phyloP scores from a whole-genome alignment of 1,284 basidiomycete species.

The Takashimella tepidaria region DNA sequence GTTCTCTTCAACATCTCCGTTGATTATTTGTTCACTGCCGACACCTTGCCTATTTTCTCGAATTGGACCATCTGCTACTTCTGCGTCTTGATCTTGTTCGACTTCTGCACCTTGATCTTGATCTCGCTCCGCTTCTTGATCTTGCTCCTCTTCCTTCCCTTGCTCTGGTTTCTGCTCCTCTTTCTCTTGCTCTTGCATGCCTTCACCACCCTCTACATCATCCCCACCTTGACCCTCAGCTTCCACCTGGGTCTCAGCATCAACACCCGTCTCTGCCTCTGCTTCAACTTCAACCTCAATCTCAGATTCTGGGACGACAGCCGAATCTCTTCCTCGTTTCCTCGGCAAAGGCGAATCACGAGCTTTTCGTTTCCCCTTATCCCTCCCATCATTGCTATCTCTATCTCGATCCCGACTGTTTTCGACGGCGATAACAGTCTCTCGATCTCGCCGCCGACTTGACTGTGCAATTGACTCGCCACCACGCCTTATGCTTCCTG shows the following conservation, averaged over 20 bases:
- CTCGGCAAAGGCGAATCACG: slow-evolving; percentile 1
- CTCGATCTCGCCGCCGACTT: background rate
- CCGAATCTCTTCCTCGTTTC: background rate
- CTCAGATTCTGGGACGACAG: background rate
- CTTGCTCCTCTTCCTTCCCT: slow-evolving; percentile 1
- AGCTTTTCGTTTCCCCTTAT: slow-evolving; percentile 28
- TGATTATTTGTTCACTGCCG: slow-evolving; percentile 6
- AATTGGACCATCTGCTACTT: no score
- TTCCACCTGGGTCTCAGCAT: no score
- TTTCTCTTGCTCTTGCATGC: background rate
- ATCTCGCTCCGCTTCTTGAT: slow-evolving; percentile 7
- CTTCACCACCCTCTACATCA: background rate
- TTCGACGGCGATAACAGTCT: no score
- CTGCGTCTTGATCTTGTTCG: background rate
- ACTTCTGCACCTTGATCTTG: slow-evolving; percentile 5
- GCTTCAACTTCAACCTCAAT: background rate
- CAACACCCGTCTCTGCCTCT: background rate
- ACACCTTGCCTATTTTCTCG: slow-evolving; percentile 7
- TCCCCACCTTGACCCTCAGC: background rate
- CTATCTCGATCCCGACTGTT: background rate
- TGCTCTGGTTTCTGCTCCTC: background rate
- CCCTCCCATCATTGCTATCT: background rate
- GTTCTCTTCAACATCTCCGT: background rate
- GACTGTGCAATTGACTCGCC: background rate
- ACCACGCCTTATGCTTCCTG: background rate